Conservation (phyloP, 352 stramenopile genomes). For the Blastocystis sp. region DNA sequence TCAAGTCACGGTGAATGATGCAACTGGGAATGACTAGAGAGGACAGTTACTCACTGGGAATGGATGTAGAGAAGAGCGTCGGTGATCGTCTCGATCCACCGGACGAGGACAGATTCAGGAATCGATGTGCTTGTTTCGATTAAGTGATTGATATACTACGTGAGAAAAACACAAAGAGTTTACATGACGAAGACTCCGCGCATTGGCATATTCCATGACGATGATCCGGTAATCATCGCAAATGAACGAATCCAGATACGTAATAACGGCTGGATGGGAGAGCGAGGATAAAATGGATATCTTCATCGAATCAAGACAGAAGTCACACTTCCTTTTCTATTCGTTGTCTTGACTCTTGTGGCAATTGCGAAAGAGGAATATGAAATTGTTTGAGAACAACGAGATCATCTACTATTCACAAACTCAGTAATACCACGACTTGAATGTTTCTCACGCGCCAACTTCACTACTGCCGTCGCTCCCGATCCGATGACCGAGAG, state of each 20-base stretch:
- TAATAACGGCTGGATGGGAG: constrained; percentile 5
- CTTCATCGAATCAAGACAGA: not conserved
- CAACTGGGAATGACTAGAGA: not conserved
- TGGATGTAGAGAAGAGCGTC: constrained; percentile 6
- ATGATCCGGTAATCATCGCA: not conserved
- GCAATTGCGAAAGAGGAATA: not conserved
- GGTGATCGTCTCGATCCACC: not conserved
- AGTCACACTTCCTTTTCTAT: not conserved
- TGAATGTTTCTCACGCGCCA: not conserved
- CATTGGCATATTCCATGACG: constrained; percentile 45
- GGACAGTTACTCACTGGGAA: not conserved
- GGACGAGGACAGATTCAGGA: not conserved
- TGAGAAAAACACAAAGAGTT: not conserved
- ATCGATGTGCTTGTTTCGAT: not conserved
- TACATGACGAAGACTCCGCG: not conserved
- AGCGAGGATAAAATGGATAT: not conserved
- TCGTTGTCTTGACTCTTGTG: not conserved
- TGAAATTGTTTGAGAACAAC: constrained; percentile 12
- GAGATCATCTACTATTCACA: not conserved
- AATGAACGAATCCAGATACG: not conserved
- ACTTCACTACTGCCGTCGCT: constrained; percentile 10
- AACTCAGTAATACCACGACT: not conserved
- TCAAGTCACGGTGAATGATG: constrained; percentile 29
- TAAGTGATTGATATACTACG: constrained; percentile 11
- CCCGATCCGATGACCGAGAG: not conserved